Evolutionary conservation across 192 early-diverging fungal genomes (phyloP), one percentile per base, ranked within the genome.

Genomic region (Chytriomyces sp.): DNA sequence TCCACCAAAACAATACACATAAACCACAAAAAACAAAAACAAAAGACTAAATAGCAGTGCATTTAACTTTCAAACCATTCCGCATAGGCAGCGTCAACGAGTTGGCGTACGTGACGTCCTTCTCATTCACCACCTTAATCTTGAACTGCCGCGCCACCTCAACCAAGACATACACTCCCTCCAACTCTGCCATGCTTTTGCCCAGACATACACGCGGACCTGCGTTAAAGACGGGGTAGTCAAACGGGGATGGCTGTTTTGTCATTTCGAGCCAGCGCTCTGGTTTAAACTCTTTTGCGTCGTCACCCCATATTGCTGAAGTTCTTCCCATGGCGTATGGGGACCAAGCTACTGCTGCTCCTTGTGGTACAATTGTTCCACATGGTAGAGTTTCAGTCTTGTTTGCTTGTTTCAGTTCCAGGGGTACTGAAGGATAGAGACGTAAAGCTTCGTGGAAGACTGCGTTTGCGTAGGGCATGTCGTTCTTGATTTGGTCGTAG

Each of bases 381-480:
- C 89, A 84, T 18, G 92, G 92, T 10, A 89, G 81, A 13, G 90
- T 76, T 59, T 86, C 85, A 60, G 91, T 88, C 5, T 86, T 62
- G n/a, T 90, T 67, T 7, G 87, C 84, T 46, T 81, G 76, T 79
- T 92, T 92, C 10, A 78, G 45, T 45, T 92, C 87, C 1, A 26
- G 44, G 6, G 92, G 93, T 3, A 94, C 91, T 35, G 87, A 82
- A 50, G 93, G 92, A 77, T 90, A 85, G 18, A 93, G 68, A 10
- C 93, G 85, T 20, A 93, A 75, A 7, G 86, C 79, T 80, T 94
- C 93, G 45, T 79, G 64, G 75, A 91, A 91, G 10, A 85, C 82
- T 5, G 88, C 88, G 5, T 76, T 80, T 6, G 86, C 82, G 78
- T 91, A 89, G 46, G 79, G 83, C 83, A 89, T 81, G 7, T 85